Percentiles rank a stretch among this genome's conserved stretches.
Evolutionary conservation across 2,329 filamentous ascomycete genomes (phyloP).

Genomic region (Endothia cerciana): DNA sequence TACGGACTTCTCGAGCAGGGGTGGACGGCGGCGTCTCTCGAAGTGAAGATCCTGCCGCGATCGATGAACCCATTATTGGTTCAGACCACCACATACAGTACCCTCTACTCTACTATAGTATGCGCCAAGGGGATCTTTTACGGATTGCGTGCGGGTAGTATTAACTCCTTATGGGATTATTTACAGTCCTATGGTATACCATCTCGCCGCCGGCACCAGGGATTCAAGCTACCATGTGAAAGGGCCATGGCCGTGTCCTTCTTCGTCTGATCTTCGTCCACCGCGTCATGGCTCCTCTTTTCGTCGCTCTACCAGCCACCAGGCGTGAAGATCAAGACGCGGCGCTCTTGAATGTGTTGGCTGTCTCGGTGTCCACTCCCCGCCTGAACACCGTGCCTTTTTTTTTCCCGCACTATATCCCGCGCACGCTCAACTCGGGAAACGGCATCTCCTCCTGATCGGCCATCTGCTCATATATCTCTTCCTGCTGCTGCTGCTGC

Average conservation of each 20-base stretch:
- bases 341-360: not conserved
- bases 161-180: not conserved
- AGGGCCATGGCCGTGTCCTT: not conserved
- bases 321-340: constrained; percentile 3
- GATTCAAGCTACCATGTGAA: not conserved
- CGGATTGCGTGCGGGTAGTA: not conserved
- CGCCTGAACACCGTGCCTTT: not conserved
- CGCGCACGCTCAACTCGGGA: not conserved
- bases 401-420: not conserved
- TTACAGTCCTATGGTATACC: too few species aligned
- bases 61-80: constrained; percentile 2
- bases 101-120: not conserved
- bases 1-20: constrained; percentile 5
- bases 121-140: not conserved
- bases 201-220: not conserved
- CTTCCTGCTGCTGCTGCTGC: not conserved
- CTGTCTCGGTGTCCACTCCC: constrained; percentile 1
- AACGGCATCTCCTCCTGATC: constrained; percentile 2
- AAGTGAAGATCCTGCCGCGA: constrained; percentile 9
- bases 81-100: not conserved
- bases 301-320: constrained; percentile 13
- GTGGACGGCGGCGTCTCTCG: not conserved
- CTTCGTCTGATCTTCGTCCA: not conserved
- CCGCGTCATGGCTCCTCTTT: constrained; percentile 19
- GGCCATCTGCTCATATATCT: not conserved